Evolutionary conservation across 1,139 yeast genomes (phyloP).

Genomic region (Yamadazyma kanchanaburiensis): DNA sequence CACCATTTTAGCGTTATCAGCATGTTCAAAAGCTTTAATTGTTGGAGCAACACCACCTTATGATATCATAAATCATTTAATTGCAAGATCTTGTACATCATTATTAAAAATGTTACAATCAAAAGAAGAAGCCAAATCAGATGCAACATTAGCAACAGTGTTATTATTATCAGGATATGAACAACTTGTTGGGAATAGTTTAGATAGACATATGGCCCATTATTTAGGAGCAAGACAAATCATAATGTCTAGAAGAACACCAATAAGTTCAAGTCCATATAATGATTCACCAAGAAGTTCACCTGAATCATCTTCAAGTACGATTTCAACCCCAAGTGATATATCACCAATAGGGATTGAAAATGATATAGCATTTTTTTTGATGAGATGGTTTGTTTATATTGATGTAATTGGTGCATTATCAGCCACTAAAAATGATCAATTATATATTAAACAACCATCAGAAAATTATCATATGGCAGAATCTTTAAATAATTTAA

Average conservation of each 20-base stretch:
- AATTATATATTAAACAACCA: slow-evolving; percentile 20
- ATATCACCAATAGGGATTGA: too few species aligned
- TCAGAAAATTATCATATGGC: slow-evolving; percentile 14
- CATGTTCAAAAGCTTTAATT: slow-evolving; percentile 43
- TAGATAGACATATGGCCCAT: slow-evolving; percentile 61
- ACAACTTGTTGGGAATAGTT: slow-evolving; percentile 46
- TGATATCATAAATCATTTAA: slow-evolving; percentile 46
- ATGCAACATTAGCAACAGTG: slow-evolving; percentile 65
- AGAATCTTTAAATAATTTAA: slow-evolving; percentile 12
- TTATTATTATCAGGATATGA: slow-evolving; percentile 63
- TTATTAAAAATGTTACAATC: slow-evolving; percentile 51
- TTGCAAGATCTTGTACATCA: slow-evolving; percentile 57
- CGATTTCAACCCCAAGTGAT: slow-evolving; percentile 1
- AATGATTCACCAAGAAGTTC: slow-evolving; percentile 8
- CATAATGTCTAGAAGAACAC: slow-evolving; percentile 48
- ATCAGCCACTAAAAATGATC: slow-evolving; percentile 32
- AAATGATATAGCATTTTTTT: slow-evolving; percentile 51
- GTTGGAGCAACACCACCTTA: slow-evolving; percentile 37
- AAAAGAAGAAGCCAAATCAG: slow-evolving; percentile 53
- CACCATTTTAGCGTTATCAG: slow-evolving; percentile 65
- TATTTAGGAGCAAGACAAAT: slow-evolving; percentile 69
- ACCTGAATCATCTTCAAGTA: slow-evolving; percentile 7
- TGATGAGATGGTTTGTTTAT: slow-evolving; percentile 71
- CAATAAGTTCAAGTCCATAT: background rate
- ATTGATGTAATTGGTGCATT: slow-evolving; percentile 67